Evolutionary conservation across 345 rosid species (phyloP), one percentile per base, ranked within the genome.

Genomic region (Aquilaria malaccensis): DNA sequence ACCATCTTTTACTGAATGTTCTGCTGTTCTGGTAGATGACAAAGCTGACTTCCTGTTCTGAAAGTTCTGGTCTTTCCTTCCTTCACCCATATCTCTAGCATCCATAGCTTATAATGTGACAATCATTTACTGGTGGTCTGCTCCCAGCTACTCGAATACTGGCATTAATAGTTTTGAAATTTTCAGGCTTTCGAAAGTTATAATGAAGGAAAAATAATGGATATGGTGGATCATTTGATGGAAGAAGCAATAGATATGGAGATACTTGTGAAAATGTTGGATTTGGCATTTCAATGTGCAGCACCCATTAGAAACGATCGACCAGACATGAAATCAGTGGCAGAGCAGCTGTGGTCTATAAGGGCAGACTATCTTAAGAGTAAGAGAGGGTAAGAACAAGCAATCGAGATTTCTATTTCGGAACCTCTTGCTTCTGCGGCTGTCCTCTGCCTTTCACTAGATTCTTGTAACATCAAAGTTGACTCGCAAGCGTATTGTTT

Each of bases 331-430:
- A 82, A 82, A 72, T 52, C 74, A 29, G 99, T 85, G 37, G 95
- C 79, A 63, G 92, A 90, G 74, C 81, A 85, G 70, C 68, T 94
- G 65, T 94, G 99, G 99, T 85, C 69, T 14, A 88, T 94, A 78
- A 86, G 99, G 50, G 87, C 91, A 30, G 90, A 81, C 64, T 82
- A 82, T 69, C 67, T 88, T 13, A 94, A 71, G 72, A 74, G 78
- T 52, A 45, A 82, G 61, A 58, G 33, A 62, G 58, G 70, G 45
- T 71, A 73, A 22, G 61, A 33, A 22, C 50, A 41, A 14, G 48
- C 31, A 13, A 55, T 13, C 46, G 43, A 37, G 3, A 22, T 22
- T 3, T 37, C 43, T 37, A 37, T 7, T 37, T 37, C 7, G 43
- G 3, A 37, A 37, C 43, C 43, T 37, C 7, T 37, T 37, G 43